These are phyloP conservation scores for Magnaporthiopsis rhizophila DNA, from an alignment of 2,329 filamentous ascomycete species.

Conservation along the genomic window DNA sequence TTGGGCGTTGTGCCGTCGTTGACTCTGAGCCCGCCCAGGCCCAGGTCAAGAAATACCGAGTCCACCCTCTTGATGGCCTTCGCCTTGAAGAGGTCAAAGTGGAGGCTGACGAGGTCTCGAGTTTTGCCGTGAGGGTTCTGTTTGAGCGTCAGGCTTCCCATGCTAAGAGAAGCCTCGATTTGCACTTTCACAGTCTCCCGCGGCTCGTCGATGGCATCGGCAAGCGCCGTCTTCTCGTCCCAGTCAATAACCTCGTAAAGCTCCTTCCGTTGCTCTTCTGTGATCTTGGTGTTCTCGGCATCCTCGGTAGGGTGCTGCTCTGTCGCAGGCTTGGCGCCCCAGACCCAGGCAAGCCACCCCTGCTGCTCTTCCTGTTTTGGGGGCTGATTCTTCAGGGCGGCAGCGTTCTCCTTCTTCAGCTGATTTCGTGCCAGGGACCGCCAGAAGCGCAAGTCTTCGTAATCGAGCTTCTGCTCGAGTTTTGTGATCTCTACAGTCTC, in stretches of 20 bases:
- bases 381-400: slow-evolving; percentile 61
- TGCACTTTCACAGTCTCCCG: slow-evolving; percentile 89
- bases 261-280: slow-evolving; percentile 91
- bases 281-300: slow-evolving; percentile 77
- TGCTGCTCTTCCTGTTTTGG: slow-evolving; percentile 48
- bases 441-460: slow-evolving; percentile 97
- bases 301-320: slow-evolving; percentile 47
- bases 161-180: slow-evolving; percentile 85
- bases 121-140: slow-evolving; percentile 71
- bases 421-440: slow-evolving; percentile 89
- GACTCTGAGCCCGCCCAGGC: slow-evolving; percentile 84
- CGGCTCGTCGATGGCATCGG: slow-evolving; percentile 82
- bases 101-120: slow-evolving; percentile 77
- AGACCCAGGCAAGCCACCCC: slow-evolving; percentile 87
- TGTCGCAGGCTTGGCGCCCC: slow-evolving; percentile 64
- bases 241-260: slow-evolving; percentile 97
- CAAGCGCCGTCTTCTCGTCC: slow-evolving; percentile 87
- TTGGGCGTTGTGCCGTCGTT: slow-evolving; percentile 93
- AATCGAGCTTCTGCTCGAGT: slow-evolving; percentile 80
- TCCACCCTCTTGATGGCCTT: slow-evolving; percentile 86
- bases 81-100: slow-evolving; percentile 91
- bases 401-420: slow-evolving; percentile 88
- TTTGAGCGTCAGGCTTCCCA: slow-evolving; percentile 90
- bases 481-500: slow-evolving; percentile 66
- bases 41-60: slow-evolving; percentile 80